Percentiles rank a stretch among this genome's conserved stretches.
Conservation (phyloP, 73 alveolate genomes). For the Paraurostyla sp. region DNA sequence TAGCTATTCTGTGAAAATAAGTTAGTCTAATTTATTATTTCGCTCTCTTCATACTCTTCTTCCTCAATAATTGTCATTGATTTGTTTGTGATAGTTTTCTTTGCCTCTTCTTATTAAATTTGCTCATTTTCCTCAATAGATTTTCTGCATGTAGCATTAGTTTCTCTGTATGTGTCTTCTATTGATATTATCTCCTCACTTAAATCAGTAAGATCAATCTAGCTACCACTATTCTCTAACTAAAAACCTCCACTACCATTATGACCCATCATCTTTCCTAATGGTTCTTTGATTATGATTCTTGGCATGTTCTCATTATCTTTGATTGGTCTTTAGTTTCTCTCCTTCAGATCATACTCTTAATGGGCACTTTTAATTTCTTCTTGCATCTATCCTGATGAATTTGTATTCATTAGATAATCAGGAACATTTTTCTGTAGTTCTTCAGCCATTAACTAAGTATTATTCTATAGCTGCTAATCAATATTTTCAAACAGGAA, state of each 20-base stretch:
- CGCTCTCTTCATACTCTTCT: slow-evolving; percentile 56
- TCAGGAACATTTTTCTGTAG: slow-evolving; percentile 41
- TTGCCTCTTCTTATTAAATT: not conserved
- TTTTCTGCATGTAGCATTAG: slow-evolving; percentile 48
- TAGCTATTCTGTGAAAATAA: not conserved
- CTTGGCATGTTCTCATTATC: slow-evolving; percentile 18
- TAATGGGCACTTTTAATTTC: not conserved
- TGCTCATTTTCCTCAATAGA: not conserved
- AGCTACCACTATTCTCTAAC: no score
- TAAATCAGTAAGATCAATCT: slow-evolving; percentile 12
- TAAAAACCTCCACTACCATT: not conserved
- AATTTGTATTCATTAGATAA: slow-evolving; percentile 38
- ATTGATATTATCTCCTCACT: slow-evolving; percentile 52
- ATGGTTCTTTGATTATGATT: no score
- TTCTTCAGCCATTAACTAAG: slow-evolving; percentile 56
- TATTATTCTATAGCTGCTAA: slow-evolving; percentile 34
- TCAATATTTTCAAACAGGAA: slow-evolving; percentile 56
- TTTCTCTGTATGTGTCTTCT: slow-evolving; percentile 57
- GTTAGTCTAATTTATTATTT: not conserved
- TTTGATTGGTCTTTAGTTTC: not conserved
- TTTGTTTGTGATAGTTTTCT: no score
- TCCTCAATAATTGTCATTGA: slow-evolving; percentile 64
- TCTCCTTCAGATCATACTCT: not conserved
- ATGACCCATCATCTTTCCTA: not conserved
- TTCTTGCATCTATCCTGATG: no score